A percentile compares a stretch with the other conserved stretches of the same genome.
Conservation (phyloP, 2,329 filamentous ascomycete species). For the Aureobasidium sp. region DNA sequence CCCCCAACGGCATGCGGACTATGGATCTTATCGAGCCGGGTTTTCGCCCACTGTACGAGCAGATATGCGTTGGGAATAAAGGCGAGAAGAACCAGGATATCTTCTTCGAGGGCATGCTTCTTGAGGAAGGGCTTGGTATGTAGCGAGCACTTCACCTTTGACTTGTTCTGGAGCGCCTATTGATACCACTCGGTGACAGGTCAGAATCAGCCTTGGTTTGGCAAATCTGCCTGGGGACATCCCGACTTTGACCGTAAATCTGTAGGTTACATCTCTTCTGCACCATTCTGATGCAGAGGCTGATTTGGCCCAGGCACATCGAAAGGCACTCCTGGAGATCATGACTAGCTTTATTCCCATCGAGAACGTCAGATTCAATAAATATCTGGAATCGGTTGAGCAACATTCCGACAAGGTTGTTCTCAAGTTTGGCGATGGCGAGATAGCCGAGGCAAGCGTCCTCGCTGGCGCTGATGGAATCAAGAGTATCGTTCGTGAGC, state of each 20-base stretch:
- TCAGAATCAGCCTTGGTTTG: constrained; percentile 31
- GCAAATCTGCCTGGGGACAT: constrained; percentile 30
- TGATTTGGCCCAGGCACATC: constrained; percentile 27
- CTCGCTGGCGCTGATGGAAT: constrained; percentile 28
- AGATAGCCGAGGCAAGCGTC: constrained; percentile 33
- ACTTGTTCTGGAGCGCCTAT: no score
- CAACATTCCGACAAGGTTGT: constrained; percentile 32
- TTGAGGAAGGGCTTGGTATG: constrained; percentile 32
- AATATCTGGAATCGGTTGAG: constrained; percentile 24
- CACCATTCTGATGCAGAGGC: not conserved
- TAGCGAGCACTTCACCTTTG: not conserved
- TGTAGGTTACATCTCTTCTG: not conserved
- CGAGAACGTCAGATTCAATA: constrained; percentile 26
- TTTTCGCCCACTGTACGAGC: constrained; percentile 34
- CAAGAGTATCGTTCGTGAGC: constrained; percentile 21
- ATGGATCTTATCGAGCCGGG: constrained; percentile 37
- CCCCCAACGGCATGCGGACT: constrained; percentile 36
- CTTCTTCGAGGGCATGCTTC: constrained; percentile 36
- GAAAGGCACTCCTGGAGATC: constrained; percentile 37
- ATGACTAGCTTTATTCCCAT: constrained; percentile 40
- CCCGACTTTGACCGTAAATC: constrained; percentile 34
- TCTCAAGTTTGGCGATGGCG: constrained; percentile 31
- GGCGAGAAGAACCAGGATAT: constrained; percentile 32
- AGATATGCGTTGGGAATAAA: constrained; percentile 35
- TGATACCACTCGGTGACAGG: constrained; percentile 11